phyloP scores from a whole-genome alignment of 177 flowering plant genomes.

The Telopea speciosissima region DNA sequence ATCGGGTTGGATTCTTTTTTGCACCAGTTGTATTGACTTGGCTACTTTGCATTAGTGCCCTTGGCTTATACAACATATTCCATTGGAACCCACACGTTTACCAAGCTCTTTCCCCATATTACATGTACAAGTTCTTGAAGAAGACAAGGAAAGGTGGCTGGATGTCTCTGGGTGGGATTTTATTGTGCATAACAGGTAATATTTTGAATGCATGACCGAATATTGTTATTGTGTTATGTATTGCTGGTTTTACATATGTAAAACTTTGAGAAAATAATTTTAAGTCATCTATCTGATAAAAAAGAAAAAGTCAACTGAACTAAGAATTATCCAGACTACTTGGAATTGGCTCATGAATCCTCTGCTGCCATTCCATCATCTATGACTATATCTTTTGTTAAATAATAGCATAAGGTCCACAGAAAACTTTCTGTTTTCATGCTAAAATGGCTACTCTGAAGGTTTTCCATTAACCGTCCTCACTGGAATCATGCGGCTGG shows the following conservation, averaged over 20 bases:
- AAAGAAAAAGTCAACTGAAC: no score
- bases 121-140: conserved; percentile 16
- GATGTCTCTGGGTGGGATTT: conserved; percentile 8
- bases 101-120: conserved; percentile 90
- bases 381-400: no score
- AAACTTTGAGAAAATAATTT: neutral
- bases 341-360: no score
- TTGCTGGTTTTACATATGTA: neutral
- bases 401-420: no score
- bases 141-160: conserved; percentile 8
- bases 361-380: no score
- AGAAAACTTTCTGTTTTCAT: no score
- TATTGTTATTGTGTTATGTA: neutral
- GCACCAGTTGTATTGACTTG: conserved; percentile 84
- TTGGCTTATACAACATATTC: conserved; percentile 81
- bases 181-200: conserved; percentile 9
- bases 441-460: no score
- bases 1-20: conserved; percentile 81
- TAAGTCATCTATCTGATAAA: neutral
- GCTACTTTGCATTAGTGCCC: conserved; percentile 84
- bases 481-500: neutral
- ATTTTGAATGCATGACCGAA: neutral
- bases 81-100: conserved; percentile 82
- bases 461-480: neutral
- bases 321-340: no score